phyloP scores from a whole-genome alignment of 345 rosid genomes.

The Rhodamnia rubescens region DNA sequence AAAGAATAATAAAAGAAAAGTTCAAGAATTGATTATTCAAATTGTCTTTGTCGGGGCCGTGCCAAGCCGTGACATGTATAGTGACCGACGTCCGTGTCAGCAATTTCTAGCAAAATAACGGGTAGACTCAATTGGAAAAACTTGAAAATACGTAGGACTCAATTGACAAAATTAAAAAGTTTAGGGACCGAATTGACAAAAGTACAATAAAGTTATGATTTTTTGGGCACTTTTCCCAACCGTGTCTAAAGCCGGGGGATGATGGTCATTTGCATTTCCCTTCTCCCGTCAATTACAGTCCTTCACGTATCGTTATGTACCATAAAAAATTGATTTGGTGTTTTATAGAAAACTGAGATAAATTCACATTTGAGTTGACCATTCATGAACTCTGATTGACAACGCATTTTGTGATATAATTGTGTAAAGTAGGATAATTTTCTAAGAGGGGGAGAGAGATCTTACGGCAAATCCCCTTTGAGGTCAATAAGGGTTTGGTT shows the following conservation, averaged over 20 bases:
- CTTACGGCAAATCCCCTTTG: constrained; percentile 63
- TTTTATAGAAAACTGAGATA: background rate
- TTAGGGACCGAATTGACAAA: no score
- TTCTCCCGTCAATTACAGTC: background rate
- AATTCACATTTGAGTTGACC: background rate
- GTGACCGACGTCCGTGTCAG: accelerated
- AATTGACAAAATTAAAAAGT: no score
- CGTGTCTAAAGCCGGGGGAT: background rate
- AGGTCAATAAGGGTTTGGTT: constrained; percentile 46
- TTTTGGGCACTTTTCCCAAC: no score
- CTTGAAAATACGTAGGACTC: no score
- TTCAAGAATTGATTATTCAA: no score
- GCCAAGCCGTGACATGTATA: no score
- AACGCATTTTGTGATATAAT: background rate
- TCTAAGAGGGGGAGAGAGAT: background rate
- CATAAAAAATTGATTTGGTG: background rate
- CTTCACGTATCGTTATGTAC: background rate
- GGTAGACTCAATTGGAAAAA: no score
- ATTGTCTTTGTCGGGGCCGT: no score
- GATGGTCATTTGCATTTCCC: background rate
- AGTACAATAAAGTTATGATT: no score
- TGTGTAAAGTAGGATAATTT: background rate
- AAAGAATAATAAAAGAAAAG: no score
- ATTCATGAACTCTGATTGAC: background rate
- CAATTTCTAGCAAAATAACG: no score